A percentile compares a stretch with the other conserved stretches of the same genome.
Evolutionary conservation across 805 yeast species (phyloP).

Genomic region (Metschnikowia amazonensis): DNA sequence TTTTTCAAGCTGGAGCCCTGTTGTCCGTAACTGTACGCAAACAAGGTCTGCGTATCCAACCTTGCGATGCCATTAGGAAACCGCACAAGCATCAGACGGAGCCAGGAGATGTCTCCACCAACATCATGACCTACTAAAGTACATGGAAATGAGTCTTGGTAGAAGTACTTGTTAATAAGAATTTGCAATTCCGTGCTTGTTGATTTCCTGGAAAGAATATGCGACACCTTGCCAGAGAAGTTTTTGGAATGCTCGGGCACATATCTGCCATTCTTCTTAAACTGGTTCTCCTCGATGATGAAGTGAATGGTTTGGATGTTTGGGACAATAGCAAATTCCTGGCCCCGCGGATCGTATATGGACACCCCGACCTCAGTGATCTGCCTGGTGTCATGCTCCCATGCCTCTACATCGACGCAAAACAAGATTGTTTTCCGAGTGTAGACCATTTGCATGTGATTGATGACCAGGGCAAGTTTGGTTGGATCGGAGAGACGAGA

Average conservation of each 20-base stretch:
- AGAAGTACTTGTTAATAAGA: conserved; percentile 16
- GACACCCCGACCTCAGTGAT: conserved; percentile 27
- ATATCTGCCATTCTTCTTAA: conserved; percentile 16
- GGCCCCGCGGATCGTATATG: conserved; percentile 21
- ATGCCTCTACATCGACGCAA: conserved; percentile 26
- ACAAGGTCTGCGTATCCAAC: conserved; percentile 21
- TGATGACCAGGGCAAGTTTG: neutral
- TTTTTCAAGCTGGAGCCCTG: conserved; percentile 23
- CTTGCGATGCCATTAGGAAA: conserved; percentile 3
- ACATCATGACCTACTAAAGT: conserved; percentile 20
- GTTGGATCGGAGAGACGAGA: conserved; percentile 1
- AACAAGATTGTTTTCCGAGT: conserved; percentile 19
- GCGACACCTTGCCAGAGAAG: conserved; percentile 19
- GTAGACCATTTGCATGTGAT: conserved; percentile 19
- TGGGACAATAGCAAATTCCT: conserved; percentile 17
- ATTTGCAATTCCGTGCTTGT: conserved; percentile 9
- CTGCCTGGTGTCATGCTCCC: conserved; percentile 13
- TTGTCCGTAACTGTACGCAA: conserved; percentile 12
- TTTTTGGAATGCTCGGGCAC: conserved; percentile 22
- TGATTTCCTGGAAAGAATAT: conserved; percentile 11
- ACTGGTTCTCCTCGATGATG: conserved; percentile 17
- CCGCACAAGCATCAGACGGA: conserved; percentile 9
- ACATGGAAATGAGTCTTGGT: conserved; percentile 12
- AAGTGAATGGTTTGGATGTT: conserved; percentile 19
- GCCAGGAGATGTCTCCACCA: conserved; percentile 16